These are phyloP conservation scores for Adansonia rubrostipa DNA, from an alignment of 441 rosid genomes.

Conservation along the genomic window DNA sequence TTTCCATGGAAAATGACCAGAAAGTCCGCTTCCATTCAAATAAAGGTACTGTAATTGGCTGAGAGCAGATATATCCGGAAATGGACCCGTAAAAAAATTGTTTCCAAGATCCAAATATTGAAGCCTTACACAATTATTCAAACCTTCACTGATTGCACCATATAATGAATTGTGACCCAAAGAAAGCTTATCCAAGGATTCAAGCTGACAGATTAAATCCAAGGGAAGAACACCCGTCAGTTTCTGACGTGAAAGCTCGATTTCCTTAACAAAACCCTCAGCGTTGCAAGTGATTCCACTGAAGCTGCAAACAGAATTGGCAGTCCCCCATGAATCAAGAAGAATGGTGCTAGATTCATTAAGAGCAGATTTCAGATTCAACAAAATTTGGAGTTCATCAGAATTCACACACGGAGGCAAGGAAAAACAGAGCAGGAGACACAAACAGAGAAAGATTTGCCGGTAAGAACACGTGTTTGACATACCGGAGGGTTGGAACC, in stretches of 20 bases:
- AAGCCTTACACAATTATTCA: conserved; percentile 53
- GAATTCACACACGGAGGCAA: conserved; percentile 36
- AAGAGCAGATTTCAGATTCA: conserved; percentile 53
- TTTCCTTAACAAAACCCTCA: conserved; percentile 49
- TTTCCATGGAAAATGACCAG: conserved; percentile 74
- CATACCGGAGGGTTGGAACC: conserved; percentile 27
- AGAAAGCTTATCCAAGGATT: conserved; percentile 61
- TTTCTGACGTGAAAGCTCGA: conserved; percentile 60
- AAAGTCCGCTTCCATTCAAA: conserved; percentile 63
- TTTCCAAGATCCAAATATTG: conserved; percentile 58
- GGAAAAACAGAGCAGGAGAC: conserved; percentile 41
- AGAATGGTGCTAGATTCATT: conserved; percentile 36
- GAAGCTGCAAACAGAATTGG: conserved; percentile 48
- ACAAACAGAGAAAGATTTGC: conserved; percentile 20
- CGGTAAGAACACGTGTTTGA: conserved; percentile 28
- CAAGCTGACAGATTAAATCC: conserved; percentile 63
- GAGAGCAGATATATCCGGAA: conserved; percentile 67
- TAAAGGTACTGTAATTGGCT: conserved; percentile 54
- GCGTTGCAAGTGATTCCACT: conserved; percentile 66
- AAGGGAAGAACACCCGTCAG: conserved; percentile 59
- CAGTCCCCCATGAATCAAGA: conserved; percentile 62
- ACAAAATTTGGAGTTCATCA: conserved; percentile 60
- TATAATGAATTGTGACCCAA: conserved; percentile 62
- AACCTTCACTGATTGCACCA: conserved; percentile 46
- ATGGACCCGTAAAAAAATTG: conserved; percentile 61